phyloP scores from a whole-genome alignment of 306 rosid species.

The Lathyrus oleraceus region DNA sequence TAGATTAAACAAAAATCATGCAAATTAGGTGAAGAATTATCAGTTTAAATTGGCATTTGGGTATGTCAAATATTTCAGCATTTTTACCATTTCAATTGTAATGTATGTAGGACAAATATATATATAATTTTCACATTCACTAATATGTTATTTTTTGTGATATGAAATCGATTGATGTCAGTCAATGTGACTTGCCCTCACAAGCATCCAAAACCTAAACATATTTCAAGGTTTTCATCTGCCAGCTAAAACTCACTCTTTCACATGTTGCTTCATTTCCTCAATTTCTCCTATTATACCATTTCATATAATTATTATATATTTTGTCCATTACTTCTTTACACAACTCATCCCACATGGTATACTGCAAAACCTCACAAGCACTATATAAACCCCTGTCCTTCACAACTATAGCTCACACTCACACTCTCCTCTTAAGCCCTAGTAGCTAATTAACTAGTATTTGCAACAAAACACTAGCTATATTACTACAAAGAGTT shows the following conservation, averaged over 20 bases:
- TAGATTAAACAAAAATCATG: too few relatives aligned
- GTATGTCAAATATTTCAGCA: too few relatives aligned
- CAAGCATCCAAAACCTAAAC: conserved; percentile 24
- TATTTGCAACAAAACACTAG: background rate
- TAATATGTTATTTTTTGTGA: conserved; percentile 5
- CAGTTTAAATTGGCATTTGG: too few relatives aligned
- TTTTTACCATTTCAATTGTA: too few relatives aligned
- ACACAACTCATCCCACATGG: conserved; percentile 25
- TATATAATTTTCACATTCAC: background rate
- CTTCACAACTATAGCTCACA: background rate
- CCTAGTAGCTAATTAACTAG: conserved; percentile 2
- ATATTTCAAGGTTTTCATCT: background rate
- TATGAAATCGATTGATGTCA: background rate
- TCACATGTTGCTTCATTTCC: conserved; percentile 26
- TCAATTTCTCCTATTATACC: background rate
- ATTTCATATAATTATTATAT: background rate
- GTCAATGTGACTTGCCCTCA: background rate
- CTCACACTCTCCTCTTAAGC: conserved; percentile 21
- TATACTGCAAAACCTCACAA: background rate
- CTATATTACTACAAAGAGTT: conserved; percentile 16
- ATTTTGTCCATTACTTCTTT: background rate
- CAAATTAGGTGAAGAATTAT: too few relatives aligned
- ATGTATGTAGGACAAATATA: too few relatives aligned
- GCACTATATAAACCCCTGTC: conserved; percentile 21
- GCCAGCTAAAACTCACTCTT: conserved; percentile 21